phyloP scores from a whole-genome alignment of 345 rosid species.

The Acer yangbiense region DNA sequence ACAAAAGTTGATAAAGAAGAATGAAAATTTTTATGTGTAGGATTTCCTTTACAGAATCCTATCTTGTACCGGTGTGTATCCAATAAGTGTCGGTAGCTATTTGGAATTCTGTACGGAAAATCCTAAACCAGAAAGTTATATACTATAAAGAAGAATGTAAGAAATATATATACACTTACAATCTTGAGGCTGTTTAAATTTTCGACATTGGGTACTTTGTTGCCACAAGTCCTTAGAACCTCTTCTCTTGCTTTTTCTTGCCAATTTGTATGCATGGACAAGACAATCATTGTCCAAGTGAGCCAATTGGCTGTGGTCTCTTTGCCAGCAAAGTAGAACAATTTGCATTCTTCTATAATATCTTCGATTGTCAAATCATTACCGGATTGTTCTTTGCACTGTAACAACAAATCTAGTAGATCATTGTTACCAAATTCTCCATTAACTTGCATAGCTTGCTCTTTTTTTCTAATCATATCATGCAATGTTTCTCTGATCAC shows the following conservation, averaged over 20 bases:
- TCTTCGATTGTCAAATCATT: conserved; percentile 25
- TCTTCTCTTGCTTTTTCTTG: conserved; percentile 35
- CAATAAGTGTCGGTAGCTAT: too few species aligned
- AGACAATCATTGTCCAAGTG: conserved; percentile 30
- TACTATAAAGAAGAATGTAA: background rate
- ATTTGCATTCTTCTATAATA: conserved; percentile 29
- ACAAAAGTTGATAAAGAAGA: background rate
- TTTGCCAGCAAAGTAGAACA: conserved; percentile 41
- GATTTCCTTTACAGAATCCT: too few species aligned
- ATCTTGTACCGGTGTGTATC: too few species aligned
- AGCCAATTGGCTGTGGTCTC: conserved; percentile 41
- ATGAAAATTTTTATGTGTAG: too few species aligned
- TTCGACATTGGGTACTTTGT: conserved; percentile 11
- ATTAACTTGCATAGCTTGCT: conserved; percentile 15
- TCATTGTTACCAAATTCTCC: conserved; percentile 15
- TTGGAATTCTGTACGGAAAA: too few species aligned
- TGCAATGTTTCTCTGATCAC: conserved; percentile 17
- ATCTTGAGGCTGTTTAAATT: conserved; percentile 27
- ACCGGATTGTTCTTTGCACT: conserved; percentile 7
- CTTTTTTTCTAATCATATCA: conserved; percentile 23
- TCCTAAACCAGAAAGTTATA: background rate
- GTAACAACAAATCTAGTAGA: conserved; percentile 22
- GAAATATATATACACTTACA: conserved; percentile 19
- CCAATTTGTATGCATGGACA: conserved; percentile 31
- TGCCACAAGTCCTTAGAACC: conserved; percentile 26